Evolutionary conservation across 2,329 filamentous ascomycete genomes (phyloP).

Genomic region (Lasiodiplodia citricola): DNA sequence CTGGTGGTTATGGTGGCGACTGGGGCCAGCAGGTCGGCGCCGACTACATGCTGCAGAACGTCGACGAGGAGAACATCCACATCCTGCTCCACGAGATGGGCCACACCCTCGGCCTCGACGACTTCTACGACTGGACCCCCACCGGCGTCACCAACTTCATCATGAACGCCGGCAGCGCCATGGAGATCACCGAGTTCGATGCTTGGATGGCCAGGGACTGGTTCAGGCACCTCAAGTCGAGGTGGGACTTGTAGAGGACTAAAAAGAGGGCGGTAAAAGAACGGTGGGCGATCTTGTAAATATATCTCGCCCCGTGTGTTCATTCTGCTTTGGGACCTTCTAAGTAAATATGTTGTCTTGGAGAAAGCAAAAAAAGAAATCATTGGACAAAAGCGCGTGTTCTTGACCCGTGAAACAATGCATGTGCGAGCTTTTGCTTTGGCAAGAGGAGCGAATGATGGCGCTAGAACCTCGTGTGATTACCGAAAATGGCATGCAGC

Average conservation of each 20-base stretch:
- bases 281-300: not conserved
- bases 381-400: not conserved
- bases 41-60: slow-evolving; percentile 51
- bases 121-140: slow-evolving; percentile 55
- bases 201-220: slow-evolving; percentile 57
- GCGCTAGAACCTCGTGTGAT: not conserved
- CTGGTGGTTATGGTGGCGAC: slow-evolving; percentile 53
- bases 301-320: not conserved
- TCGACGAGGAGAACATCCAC: slow-evolving; percentile 49
- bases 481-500: not conserved
- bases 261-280: not conserved
- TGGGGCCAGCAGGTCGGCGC: slow-evolving; percentile 54
- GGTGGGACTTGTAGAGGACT: slow-evolving; percentile 26
- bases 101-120: slow-evolving; percentile 28
- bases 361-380: not conserved
- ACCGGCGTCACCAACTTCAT: slow-evolving; percentile 50
- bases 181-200: slow-evolving; percentile 54
- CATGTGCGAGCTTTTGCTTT: not conserved
- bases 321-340: not conserved
- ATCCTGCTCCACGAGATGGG: slow-evolving; percentile 52
- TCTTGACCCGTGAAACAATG: not conserved
- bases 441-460: not conserved
- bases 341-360: not conserved
- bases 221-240: slow-evolving; percentile 47
- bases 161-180: slow-evolving; percentile 53